Evolutionary conservation across 202 grass and related monocot species (phyloP).

Genomic region (Miscanthus sacchariflorus): DNA sequence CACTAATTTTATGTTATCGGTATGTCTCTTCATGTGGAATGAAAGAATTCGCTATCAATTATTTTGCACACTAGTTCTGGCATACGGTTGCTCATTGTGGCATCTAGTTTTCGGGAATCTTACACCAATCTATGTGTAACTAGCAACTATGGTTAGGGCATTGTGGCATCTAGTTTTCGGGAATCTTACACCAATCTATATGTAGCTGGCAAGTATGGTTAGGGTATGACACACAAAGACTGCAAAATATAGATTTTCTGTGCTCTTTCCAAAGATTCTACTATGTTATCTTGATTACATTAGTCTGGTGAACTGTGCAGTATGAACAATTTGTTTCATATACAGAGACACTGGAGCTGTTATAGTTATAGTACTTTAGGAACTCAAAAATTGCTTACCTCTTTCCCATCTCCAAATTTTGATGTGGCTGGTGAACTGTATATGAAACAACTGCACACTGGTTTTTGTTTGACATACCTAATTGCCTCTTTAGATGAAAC

Average conservation of each 20-base stretch:
- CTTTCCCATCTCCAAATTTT: background rate
- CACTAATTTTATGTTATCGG: background rate
- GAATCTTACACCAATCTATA: background rate
- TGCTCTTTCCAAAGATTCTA: background rate
- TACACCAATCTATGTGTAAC: background rate
- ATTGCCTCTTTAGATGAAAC: background rate
- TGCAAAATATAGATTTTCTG: background rate
- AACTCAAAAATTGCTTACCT: background rate
- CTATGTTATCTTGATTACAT: background rate
- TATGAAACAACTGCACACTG: background rate
- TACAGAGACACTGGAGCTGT: background rate
- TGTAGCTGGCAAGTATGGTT: background rate
- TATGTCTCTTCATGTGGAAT: background rate
- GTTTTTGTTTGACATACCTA: background rate
- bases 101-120: background rate
- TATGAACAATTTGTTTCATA: background rate
- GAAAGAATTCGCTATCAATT: background rate
- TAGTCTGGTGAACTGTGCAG: background rate
- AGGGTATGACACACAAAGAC: background rate
- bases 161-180: background rate
- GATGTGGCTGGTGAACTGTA: background rate
- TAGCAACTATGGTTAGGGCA: background rate
- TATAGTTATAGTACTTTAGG: background rate
- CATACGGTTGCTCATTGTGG: background rate
- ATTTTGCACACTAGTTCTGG: background rate